Evolutionary conservation across 331 rosid species (phyloP), one percentile per base, ranked within the genome.

Genomic region (Cydonia oblonga): DNA sequence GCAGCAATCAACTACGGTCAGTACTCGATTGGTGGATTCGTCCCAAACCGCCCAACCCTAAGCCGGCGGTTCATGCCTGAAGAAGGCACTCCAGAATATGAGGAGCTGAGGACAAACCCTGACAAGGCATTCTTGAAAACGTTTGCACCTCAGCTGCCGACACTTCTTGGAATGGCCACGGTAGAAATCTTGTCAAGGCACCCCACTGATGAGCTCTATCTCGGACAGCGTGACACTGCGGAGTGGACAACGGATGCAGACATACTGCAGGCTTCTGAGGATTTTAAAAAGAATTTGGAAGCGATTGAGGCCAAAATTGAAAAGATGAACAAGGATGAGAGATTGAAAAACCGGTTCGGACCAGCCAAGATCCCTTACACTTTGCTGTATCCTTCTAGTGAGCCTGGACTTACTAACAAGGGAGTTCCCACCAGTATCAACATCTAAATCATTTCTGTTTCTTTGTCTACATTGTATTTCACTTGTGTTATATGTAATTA

Each of bases 1-100:
- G 78, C 78, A 33, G 64, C 78, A n/a, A 14, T 73, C 25, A 73
- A 73, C 76, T 73, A 61, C 20, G 69, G 69, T 3, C 76, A 73
- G 56, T 73, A 64, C 32, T 30, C 70, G 7, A 46, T n/a, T 10
- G 49, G 63, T 10, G 77, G 77, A 40, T 64, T 26, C 51, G 11
- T 51, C 10, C 77, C 77, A 2, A 73, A 64, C 51, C 61, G 76
- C 14, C 76, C 69, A 23, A 46, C 57, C 13, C 29, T 73, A 24
- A 73, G 70, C 70, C 77, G 63, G 5, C 33, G 70, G 4, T 49
- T 74, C 53, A 74, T 74, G 28, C 78, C 78, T 5, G 59, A 74
- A 25, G 56, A 74, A 23, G 78, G 71, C 25, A 64, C 71, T 20
- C 56, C 53, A 9, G 78, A 64, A 9, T 74, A 74, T 18, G 72